A percentile compares a stretch with the other conserved stretches of the same genome.
Conservation (phyloP, 1,139 yeast genomes). For the Pichia kudriavzevii region DNA sequence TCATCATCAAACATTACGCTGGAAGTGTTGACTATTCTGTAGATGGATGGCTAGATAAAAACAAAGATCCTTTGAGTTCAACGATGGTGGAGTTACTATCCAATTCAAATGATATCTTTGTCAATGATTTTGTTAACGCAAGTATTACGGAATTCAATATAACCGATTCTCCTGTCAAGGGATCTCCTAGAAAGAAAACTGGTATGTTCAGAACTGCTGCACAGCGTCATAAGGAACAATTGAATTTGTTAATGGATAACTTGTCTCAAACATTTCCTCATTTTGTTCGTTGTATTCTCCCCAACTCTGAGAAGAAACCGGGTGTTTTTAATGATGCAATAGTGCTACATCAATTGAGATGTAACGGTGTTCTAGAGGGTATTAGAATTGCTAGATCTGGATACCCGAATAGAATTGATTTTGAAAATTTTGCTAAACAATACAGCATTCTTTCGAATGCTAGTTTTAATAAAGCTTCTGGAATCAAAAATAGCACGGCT, state of each 20-base stretch:
- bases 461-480: slow-evolving; percentile 2
- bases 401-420: slow-evolving; percentile 85
- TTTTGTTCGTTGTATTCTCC: slow-evolving; percentile 92
- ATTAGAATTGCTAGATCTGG: slow-evolving; percentile 96
- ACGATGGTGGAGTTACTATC: slow-evolving; percentile 54
- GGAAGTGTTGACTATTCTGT: slow-evolving; percentile 90
- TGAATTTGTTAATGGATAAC: slow-evolving; percentile 63
- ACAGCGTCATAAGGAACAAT: slow-evolving; percentile 78
- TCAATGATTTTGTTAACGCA: slow-evolving; percentile 39
- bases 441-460: slow-evolving; percentile 51
- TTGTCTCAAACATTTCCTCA: slow-evolving; percentile 85
- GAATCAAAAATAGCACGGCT: slow-evolving; percentile 35
- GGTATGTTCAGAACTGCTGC: slow-evolving; percentile 75
- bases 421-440: slow-evolving; percentile 69
- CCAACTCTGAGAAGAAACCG: slow-evolving; percentile 72
- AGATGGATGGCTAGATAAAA: slow-evolving; percentile 90
- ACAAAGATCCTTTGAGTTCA: slow-evolving; percentile 88
- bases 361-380: slow-evolving; percentile 98
- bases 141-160: slow-evolving; percentile 20
- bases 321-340: slow-evolving; percentile 64
- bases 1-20: slow-evolving; percentile 85
- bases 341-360: slow-evolving; percentile 82
- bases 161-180: slow-evolving; percentile 26
- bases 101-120: slow-evolving; percentile 47
- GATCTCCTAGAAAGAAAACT: slow-evolving; percentile 20